phyloP scores from a whole-genome alignment of 306 rosid genomes.

The Pyrus pyrifolia region DNA sequence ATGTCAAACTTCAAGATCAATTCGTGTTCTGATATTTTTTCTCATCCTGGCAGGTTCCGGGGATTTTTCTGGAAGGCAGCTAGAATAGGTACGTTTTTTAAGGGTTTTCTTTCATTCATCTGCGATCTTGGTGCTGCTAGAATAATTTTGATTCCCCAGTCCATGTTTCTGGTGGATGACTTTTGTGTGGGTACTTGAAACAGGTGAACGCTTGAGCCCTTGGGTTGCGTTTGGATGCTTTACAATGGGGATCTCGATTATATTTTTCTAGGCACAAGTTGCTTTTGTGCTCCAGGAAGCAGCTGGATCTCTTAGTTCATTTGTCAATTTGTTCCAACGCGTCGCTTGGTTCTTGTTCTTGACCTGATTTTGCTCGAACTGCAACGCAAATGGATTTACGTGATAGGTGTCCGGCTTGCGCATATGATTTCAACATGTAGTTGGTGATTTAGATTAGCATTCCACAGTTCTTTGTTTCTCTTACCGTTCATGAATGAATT shows the following conservation, averaged over 20 bases:
- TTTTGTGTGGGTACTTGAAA: neutral
- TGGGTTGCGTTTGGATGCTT: conserved; percentile 37
- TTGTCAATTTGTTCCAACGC: neutral
- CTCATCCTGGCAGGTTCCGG: conserved; percentile 23
- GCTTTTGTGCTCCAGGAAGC: neutral
- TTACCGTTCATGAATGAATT: too few relatives aligned
- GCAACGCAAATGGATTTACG: neutral
- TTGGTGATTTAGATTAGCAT: neutral
- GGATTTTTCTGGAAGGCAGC: conserved; percentile 39
- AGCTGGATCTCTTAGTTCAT: neutral
- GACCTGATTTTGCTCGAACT: neutral
- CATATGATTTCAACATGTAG: neutral
- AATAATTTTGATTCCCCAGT: neutral
- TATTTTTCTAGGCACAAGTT: conserved; percentile 11
- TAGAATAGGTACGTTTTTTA: conserved; percentile 22
- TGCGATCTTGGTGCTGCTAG: neutral
- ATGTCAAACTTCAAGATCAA: neutral
- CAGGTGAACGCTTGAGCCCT: conserved; percentile 39
- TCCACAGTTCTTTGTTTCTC: too few relatives aligned
- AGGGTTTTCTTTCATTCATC: neutral
- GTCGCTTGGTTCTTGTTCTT: neutral
- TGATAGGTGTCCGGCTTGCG: neutral
- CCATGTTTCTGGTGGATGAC: neutral
- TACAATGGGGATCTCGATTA: conserved; percentile 27
- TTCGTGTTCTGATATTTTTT: neutral